Evolutionary conservation across 306 rosid genomes (phyloP), one percentile per base, ranked within the genome.

Genomic region (Citrullus colocynthis): DNA sequence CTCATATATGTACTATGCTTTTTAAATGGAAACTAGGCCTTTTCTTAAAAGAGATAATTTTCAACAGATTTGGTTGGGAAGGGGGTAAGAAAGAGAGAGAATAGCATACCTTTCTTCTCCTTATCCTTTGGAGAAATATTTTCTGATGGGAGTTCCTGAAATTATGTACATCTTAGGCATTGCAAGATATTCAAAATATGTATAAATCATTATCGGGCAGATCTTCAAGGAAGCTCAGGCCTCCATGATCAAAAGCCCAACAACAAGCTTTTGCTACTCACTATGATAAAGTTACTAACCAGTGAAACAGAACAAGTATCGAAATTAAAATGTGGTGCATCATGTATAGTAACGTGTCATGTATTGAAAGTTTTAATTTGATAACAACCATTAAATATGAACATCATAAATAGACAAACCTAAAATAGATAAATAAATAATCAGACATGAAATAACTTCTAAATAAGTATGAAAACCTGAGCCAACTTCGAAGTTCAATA

Each of bases 121-220:
- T 87, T 86, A 65, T 21, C 89, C 45, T 21, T 37, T 7, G 85
- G 81, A 80, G 89, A 81, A 85, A 74, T 74, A 45, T 66, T 74
- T 74, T 89, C 91, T 30, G 62, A 67, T 80, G 45, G 56, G 48
- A 81, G 86, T 85, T 84, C 97, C 97, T 94, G 90, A 79, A 89
- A 83, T 39, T 59, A 75, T 56, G 75, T 52, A 78, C 34, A 78
- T 70, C 13, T 78, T 60, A 60, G 78, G 58, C 65, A 44, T 70
- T 67, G 62, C 58, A 74, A 70, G 32, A 42, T 77, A 24, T 74
- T 51, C 62, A 73, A 7, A 34, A 51, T 48, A 28, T 48, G 20
- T 7, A 30, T 74, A 11, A 51, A 30, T 51, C 62, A 41, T 67
- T 20, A 41, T 65, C 72, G 28, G 55, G 10, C 74, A 67, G 74